Base-by-base conservation (phyloP, 169 alveolate genomes). In the Plasmodium vivax region DNA sequence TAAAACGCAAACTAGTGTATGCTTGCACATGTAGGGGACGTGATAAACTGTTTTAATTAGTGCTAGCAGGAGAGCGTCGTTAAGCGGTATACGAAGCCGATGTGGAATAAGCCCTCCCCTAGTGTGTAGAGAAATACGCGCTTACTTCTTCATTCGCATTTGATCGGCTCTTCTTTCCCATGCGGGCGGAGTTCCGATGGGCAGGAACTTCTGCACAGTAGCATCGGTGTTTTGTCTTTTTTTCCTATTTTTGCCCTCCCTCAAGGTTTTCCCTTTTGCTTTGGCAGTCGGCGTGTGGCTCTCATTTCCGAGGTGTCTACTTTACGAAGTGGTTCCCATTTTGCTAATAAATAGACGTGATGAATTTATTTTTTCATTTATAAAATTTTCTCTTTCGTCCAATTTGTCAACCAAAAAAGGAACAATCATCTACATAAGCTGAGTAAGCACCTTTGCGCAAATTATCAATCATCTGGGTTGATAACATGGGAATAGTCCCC, bases 401-500 rank as follows among this genome's bases (percentile, higher is more conserved):
- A 34, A 19, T 27, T 27, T 58, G 1, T 83, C 91, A 27, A n/a
- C n/a, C n/a, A 83, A 83, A 54, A 83, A 56, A 56, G 91, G 36
- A 83, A 6, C 6, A 38, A 27, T 83, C 91, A 54, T 83, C 91
- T 32, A 83, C 58, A 56, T 83, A 83, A 2, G 45, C 8, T 14
- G 14, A 6, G 12, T 54, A 14, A 58, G 16, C 79, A 62, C 41
- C 51, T 56, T 56, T 83, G 8, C 23, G 30, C 51, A 58, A 23
- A 54, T 23, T 54, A 7, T 82, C 91, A 7, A 54, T 82, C 12
- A 34, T 80, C 8, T 83, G 79, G 30, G 62, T 30, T 30, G 81
- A 34, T 56, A 54, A 54, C 58, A 30, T 51, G 71, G 32, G 6
- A 38, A 56, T 54, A 7, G n/a, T 56, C 6, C 58, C 91, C 12